phyloP scores from a whole-genome alignment of 306 rosid genomes.

The Vigna trinervia region DNA sequence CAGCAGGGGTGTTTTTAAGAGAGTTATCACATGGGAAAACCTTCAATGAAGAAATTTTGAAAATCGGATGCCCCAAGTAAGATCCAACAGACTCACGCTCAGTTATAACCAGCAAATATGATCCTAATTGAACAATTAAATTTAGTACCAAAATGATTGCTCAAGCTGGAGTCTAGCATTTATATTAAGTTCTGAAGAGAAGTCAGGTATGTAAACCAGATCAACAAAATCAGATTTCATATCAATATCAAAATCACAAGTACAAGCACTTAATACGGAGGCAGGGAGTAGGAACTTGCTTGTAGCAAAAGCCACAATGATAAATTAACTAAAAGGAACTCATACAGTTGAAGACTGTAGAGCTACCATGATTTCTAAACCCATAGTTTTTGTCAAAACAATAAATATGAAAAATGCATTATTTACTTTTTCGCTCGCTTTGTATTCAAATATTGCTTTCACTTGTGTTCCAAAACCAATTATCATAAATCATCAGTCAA shows the following conservation, averaged over 20 bases:
- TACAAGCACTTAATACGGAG: constrained; percentile 2
- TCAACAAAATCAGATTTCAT: constrained; percentile 26
- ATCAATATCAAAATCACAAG: constrained; percentile 34
- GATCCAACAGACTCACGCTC: constrained; percentile 76
- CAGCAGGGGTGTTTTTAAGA: constrained; percentile 64
- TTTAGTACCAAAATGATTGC: constrained; percentile 38
- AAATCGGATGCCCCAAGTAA: constrained; percentile 89
- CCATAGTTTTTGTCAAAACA: constrained; percentile 15
- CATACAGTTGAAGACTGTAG: constrained; percentile 34
- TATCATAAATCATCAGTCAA: constrained; percentile 13
- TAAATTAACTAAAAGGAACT: constrained; percentile 34
- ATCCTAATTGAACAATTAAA: constrained; percentile 58
- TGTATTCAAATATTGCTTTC: constrained; percentile 31
- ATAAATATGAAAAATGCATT: background rate
- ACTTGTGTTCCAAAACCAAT: constrained; percentile 20
- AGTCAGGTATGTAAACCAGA: constrained; percentile 37
- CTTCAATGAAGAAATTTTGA: constrained; percentile 70
- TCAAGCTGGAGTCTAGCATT: constrained; percentile 37
- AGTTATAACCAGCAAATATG: constrained; percentile 81
- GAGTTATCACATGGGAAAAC: constrained; percentile 89
- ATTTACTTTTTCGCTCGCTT: background rate
- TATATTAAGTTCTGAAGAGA: constrained; percentile 30
- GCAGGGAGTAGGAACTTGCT: background rate
- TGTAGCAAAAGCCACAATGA: constrained; percentile 24
- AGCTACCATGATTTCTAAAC: constrained; percentile 36